phyloP scores from a whole-genome alignment of 2,329 filamentous ascomycete species.

The Exophiala aquamarina region DNA sequence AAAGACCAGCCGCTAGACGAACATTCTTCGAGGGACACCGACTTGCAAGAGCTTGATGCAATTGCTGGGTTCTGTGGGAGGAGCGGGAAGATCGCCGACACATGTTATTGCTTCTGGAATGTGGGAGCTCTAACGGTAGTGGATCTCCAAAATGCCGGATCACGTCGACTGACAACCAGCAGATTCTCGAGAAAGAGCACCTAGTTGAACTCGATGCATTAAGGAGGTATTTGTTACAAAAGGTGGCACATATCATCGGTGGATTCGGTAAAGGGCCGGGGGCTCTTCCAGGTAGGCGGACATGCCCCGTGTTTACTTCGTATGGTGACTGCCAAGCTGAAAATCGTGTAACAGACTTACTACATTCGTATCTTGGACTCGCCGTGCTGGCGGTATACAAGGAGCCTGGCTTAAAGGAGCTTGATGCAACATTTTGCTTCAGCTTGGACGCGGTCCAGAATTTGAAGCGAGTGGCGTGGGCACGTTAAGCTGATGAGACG shows the following conservation, averaged over 20 bases:
- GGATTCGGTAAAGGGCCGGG: conserved; percentile 81
- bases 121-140: conserved; percentile 60
- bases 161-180: conserved; percentile 19
- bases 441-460: conserved; percentile 51
- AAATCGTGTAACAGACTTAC: no score
- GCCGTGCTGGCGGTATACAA: conserved; percentile 73
- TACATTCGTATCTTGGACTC: conserved; percentile 86
- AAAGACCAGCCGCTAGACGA: neutral
- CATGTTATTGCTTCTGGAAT: conserved; percentile 96
- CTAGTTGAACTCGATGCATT: conserved; percentile 62
- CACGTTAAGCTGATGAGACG: conserved; percentile 22
- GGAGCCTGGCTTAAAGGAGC: conserved; percentile 65
- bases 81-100: conserved; percentile 88
- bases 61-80: conserved; percentile 81
- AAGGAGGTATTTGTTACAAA: conserved; percentile 76
- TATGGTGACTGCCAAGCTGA: no score
- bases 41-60: neutral
- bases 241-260: conserved; percentile 83
- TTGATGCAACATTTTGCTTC: conserved; percentile 77
- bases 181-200: conserved; percentile 59
- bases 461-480: conserved; percentile 43
- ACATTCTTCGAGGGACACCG: neutral
- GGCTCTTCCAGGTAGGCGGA: conserved; percentile 30
- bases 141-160: neutral
- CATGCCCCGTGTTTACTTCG: no score